Base-by-base conservation (phyloP, 139 green algal genomes). In the Tetradesmus obliquus region DNA sequence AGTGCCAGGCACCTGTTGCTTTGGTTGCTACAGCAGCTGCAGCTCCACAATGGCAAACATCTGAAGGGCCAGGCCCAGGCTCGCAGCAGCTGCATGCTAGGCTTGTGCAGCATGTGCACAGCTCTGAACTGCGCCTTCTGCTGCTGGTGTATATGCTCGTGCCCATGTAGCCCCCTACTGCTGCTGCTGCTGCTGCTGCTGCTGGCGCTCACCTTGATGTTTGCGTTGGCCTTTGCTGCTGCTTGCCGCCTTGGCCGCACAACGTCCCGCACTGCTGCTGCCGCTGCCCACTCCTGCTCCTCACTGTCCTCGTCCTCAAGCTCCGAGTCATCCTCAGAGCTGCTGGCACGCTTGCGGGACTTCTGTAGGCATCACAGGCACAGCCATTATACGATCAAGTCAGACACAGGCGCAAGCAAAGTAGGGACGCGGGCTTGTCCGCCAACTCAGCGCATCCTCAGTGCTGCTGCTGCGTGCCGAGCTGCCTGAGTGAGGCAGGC, bases 241-340 rank as follows among this genome's bases (percentile, higher is more conserved):
- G 87, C 87, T 53, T 91, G 87, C 55, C 87, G 54, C 22, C 74
- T 32, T 12, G 87, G 87, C 57, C 84, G 84, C 6, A 17, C 84
- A 69, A 17, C 24, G 3, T 24, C 45, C n/a, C 55, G 5, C 22
- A 20, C 57, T 76, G 87, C 87, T 55, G 76, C n/a, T n/a, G 71
- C 87, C 5, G 71, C 74, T 79, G 74, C 76, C 53, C 55, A 79
- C 19, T 24, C 55, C 6, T 87, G 79, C 5, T 90, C 91, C 19
- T 91, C 91, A 58, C 86, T 19, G 79, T 66, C 89, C 2, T 53
- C 71, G 51, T 81, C 71, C 17, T 82, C 82, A 0, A 58, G 79
- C 2, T 93, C 84, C 17, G 93, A 91, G 19, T 94, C 93, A 10
- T 92, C 81, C 5, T 92, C 90, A 45, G 74, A 57, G 57, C 71